Percentiles rank a stretch among this genome's conserved stretches.
phyloP scores from a whole-genome alignment of 148 eudicot genomes.

The Oxyria digyna region DNA sequence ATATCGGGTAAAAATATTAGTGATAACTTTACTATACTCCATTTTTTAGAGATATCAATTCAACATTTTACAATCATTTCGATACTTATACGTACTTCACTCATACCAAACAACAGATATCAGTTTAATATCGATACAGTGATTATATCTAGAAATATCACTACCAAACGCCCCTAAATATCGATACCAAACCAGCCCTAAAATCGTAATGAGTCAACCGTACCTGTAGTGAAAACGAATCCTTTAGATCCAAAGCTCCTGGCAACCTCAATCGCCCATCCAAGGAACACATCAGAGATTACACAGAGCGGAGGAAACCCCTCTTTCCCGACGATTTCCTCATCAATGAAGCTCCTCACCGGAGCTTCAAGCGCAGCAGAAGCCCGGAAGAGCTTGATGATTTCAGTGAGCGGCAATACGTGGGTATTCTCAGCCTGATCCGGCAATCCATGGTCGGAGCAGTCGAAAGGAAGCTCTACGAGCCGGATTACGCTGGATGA shows the following conservation, averaged over 20 bases:
- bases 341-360: constrained; percentile 9
- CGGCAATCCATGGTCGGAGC: constrained; percentile 27
- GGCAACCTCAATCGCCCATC: constrained; percentile 56
- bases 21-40: no score
- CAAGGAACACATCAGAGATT: constrained; percentile 45
- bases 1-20: no score
- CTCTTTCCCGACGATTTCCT: constrained; percentile 14
- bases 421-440: constrained; percentile 42
- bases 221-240: constrained; percentile 36
- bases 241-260: constrained; percentile 20
- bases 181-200: no score
- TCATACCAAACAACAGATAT: no score
- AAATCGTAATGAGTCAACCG: no score
- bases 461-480: constrained; percentile 26
- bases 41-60: no score
- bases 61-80: no score
- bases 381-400: constrained; percentile 23
- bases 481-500: constrained; percentile 12
- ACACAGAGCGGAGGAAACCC: constrained; percentile 39
- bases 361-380: constrained; percentile 25
- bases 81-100: no score
- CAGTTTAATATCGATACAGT: no score
- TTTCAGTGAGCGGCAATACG: constrained; percentile 9
- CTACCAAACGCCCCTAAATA: no score
- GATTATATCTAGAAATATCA: no score